Conservation (phyloP, 2,329 filamentous ascomycete species). For the Nigrograna mackinnonii region DNA sequence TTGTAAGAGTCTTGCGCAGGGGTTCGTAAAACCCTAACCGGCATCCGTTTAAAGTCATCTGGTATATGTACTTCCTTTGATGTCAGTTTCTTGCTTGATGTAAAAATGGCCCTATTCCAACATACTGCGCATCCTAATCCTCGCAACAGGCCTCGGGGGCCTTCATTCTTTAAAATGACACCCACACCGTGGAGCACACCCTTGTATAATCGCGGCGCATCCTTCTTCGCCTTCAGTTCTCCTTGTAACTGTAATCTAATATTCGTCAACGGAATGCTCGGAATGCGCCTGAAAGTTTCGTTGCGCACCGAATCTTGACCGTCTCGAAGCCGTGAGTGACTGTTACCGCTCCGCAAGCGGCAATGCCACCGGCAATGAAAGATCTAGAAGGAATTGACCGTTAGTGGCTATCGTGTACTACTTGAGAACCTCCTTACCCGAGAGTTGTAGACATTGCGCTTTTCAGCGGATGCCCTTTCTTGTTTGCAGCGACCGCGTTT, state of each 20-base stretch:
- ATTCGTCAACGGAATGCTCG: slow-evolving; percentile 18
- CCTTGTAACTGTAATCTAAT: slow-evolving; percentile 90
- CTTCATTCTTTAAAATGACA: slow-evolving; percentile 91
- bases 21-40: slow-evolving; percentile 98
- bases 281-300: not conserved
- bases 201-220: slow-evolving; percentile 85
- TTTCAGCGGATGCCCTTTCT: no score
- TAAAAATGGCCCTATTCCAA: not conserved
- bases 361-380: slow-evolving; percentile 94
- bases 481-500: no score
- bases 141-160: slow-evolving; percentile 80
- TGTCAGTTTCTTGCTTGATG: not conserved
- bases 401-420: not conserved
- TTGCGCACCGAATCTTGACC: slow-evolving; percentile 87
- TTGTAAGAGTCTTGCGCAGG: slow-evolving; percentile 73
- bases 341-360: slow-evolving; percentile 95
- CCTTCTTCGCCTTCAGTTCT: slow-evolving; percentile 84
- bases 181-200: slow-evolving; percentile 89
- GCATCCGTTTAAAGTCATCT: slow-evolving; percentile 94
- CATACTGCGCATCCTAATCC: slow-evolving; percentile 81
- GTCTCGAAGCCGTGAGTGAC: slow-evolving; percentile 98
- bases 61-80: slow-evolving; percentile 76
- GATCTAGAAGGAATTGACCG: no score
- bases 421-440: slow-evolving; percentile 36
- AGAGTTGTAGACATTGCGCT: slow-evolving; percentile 51